phyloP scores from a whole-genome alignment of 106 monocot species.

The Cymbidium sinense region DNA sequence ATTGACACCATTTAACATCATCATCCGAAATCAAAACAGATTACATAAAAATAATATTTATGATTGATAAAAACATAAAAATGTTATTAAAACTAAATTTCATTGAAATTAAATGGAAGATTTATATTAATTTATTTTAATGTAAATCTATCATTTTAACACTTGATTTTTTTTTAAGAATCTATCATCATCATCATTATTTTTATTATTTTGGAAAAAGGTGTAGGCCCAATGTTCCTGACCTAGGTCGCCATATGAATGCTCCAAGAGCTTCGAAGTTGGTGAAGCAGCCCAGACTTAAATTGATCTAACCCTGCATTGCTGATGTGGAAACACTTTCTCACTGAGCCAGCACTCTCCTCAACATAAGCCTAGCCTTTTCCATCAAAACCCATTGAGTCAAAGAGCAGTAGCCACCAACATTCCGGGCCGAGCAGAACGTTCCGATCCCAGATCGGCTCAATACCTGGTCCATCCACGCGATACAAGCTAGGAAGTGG shows the following conservation, averaged over 20 bases:
- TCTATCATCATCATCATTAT: too few relatives aligned
- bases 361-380: not conserved
- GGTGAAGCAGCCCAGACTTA: constrained; percentile 32
- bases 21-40: too few relatives aligned
- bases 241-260: constrained; percentile 57
- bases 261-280: constrained; percentile 48
- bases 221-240: not conserved
- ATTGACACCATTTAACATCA: too few relatives aligned
- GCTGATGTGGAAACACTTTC: constrained; percentile 39
- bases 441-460: constrained; percentile 45
- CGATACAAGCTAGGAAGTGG: constrained; percentile 28
- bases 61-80: too few relatives aligned
- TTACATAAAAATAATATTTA: too few relatives aligned
- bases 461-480: constrained; percentile 9
- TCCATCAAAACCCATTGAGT: constrained; percentile 17
- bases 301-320: constrained; percentile 30
- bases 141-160: too few relatives aligned
- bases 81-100: too few relatives aligned
- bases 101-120: too few relatives aligned
- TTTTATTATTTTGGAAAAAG: not conserved
- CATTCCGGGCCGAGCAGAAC: constrained; percentile 33
- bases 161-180: too few relatives aligned
- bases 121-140: too few relatives aligned
- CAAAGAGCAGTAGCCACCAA: constrained; percentile 19
- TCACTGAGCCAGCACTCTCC: not conserved